Conservation (phyloP, 2,329 filamentous ascomycete genomes). For the Cladosporium sp. region DNA sequence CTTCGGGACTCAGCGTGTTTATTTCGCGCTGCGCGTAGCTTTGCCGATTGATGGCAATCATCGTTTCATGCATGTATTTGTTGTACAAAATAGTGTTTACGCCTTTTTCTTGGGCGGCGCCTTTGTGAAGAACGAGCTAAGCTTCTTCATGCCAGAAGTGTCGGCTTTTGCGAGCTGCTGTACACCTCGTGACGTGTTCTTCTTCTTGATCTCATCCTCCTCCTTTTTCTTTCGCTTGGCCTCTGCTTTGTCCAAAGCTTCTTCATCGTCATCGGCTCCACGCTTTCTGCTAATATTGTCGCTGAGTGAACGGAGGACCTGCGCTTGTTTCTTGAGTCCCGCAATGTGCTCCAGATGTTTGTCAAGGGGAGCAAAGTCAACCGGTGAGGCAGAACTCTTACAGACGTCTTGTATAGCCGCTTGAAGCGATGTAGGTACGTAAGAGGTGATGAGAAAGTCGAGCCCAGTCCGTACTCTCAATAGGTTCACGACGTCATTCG, state of each 20-base stretch:
- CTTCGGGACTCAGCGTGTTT: conserved; percentile 2
- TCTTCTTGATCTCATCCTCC: conserved; percentile 84
- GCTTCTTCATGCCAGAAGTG: conserved; percentile 91
- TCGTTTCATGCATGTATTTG: background rate
- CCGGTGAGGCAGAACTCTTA: conserved; percentile 32
- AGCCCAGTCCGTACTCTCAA: conserved; percentile 66
- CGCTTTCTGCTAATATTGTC: conserved; percentile 71
- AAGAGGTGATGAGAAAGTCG: conserved; percentile 63
- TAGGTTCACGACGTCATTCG: conserved; percentile 53
- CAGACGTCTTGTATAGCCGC: conserved; percentile 47
- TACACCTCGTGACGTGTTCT: conserved; percentile 74
- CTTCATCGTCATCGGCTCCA: conserved; percentile 61
- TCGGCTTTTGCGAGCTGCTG: conserved; percentile 86
- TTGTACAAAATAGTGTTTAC: background rate
- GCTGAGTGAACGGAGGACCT: conserved; percentile 64
- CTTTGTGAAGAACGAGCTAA: conserved; percentile 91
- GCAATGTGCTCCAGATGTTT: conserved; percentile 67
- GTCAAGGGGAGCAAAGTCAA: conserved; percentile 71
- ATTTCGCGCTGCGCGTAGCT: conserved; percentile 1
- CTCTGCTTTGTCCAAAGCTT: conserved; percentile 57
- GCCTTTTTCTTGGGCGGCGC: conserved; percentile 29
- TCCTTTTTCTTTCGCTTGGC: conserved; percentile 85
- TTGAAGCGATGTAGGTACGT: conserved; percentile 54
- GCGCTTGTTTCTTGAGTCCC: conserved; percentile 68
- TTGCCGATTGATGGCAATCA: background rate